Conservation (phyloP, 352 stramenopile species). For the Plasmopara halstedii region DNA sequence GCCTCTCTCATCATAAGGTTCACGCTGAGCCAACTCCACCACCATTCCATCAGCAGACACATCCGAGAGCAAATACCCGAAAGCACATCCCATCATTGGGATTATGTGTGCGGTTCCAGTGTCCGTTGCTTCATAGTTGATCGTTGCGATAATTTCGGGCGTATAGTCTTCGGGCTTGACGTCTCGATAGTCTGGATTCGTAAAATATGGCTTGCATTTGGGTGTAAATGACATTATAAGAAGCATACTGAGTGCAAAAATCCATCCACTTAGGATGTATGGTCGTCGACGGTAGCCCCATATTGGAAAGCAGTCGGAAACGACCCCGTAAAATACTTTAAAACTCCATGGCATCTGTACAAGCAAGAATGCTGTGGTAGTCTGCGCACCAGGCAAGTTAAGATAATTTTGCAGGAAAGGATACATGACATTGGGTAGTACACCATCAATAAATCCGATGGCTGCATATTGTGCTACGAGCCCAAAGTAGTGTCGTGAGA, state of each 20-base stretch:
- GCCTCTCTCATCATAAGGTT: slow-evolving; percentile 31
- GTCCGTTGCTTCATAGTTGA: slow-evolving; percentile 31
- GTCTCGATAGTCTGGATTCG: slow-evolving; percentile 22
- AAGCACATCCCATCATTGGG: slow-evolving; percentile 34
- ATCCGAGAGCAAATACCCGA: slow-evolving; percentile 43
- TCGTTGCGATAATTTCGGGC: slow-evolving; percentile 28
- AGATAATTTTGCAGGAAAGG: slow-evolving; percentile 52
- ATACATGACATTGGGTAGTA: slow-evolving; percentile 42
- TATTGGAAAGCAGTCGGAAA: slow-evolving; percentile 57
- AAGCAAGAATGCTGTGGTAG: slow-evolving; percentile 37
- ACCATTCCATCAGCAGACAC: slow-evolving; percentile 40
- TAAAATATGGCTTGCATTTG: slow-evolving; percentile 35
- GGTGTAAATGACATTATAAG: slow-evolving; percentile 33
- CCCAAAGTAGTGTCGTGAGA: slow-evolving; percentile 34
- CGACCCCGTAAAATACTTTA: slow-evolving; percentile 50
- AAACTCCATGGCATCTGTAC: slow-evolving; percentile 55
- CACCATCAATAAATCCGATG: slow-evolving; percentile 42
- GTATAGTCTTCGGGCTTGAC: slow-evolving; percentile 40
- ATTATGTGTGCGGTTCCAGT: slow-evolving; percentile 36
- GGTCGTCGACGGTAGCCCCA: slow-evolving; percentile 40
- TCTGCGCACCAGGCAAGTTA: slow-evolving; percentile 38
- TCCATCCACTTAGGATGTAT: slow-evolving; percentile 49
- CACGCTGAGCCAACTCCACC: slow-evolving; percentile 40
- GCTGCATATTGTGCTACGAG: slow-evolving; percentile 45
- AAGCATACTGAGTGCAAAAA: slow-evolving; percentile 28